phyloP scores from a whole-genome alignment of 129 eudicot genomes.

The Chrysanthemum seticuspe region DNA sequence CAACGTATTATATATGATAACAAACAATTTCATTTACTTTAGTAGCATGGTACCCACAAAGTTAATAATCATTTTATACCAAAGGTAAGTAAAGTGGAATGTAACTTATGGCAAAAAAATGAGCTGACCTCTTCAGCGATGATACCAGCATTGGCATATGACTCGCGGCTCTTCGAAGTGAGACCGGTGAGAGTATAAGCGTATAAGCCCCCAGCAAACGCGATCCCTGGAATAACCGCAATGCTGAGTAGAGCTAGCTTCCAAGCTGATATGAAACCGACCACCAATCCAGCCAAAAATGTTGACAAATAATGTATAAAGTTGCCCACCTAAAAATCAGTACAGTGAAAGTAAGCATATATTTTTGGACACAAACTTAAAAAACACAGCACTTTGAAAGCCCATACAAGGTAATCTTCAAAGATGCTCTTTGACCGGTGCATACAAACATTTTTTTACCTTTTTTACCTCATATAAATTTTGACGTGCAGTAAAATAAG shows the following conservation, averaged over 20 bases:
- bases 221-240: conserved; percentile 97
- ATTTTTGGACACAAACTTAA: too few relatives aligned
- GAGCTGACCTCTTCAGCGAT: conserved; percentile 92
- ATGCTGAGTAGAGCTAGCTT: conserved; percentile 89
- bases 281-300: conserved; percentile 98
- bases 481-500: too few relatives aligned
- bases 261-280: conserved; percentile 99
- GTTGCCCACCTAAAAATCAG: conserved; percentile 73
- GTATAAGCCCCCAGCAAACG: conserved; percentile 95
- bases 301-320: conserved; percentile 96
- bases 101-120: conserved; percentile 10
- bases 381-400: too few relatives aligned
- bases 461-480: too few relatives aligned
- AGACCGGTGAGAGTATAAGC: conserved; percentile 94
- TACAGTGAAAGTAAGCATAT: too few relatives aligned
- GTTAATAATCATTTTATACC: conserved; percentile 9
- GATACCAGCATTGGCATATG: conserved; percentile 93
- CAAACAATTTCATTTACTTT: conserved; percentile 24
- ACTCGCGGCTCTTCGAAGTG: conserved; percentile 96
- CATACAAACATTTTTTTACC: too few relatives aligned
- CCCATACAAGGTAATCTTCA: too few relatives aligned
- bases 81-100: conserved; percentile 7
- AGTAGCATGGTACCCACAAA: conserved; percentile 22
- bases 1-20: conserved; percentile 30
- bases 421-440: too few relatives aligned